phyloP scores from a whole-genome alignment of 371 early-diverging fungal genomes.

The Mucor sp. region DNA sequence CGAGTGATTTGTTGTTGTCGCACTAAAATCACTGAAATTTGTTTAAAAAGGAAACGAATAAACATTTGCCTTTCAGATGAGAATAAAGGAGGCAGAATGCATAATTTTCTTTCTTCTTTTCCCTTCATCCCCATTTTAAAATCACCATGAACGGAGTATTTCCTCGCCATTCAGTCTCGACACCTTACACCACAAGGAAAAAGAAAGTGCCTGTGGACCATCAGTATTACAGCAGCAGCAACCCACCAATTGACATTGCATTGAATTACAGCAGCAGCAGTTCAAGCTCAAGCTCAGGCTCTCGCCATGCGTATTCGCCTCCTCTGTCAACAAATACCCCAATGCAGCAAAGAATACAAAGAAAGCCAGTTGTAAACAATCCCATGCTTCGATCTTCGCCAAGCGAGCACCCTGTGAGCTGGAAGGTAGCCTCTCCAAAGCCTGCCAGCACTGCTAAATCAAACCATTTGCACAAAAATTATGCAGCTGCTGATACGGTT shows the following conservation, averaged over 20 bases:
- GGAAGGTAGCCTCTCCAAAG: slow-evolving; percentile 6
- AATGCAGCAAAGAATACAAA: slow-evolving; percentile 13
- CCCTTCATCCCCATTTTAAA: background rate
- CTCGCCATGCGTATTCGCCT: background rate
- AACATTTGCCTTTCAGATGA: slow-evolving; percentile 16
- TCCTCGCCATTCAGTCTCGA: slow-evolving; percentile 12
- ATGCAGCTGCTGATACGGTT: slow-evolving; percentile 15
- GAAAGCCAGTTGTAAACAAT: slow-evolving; percentile 24
- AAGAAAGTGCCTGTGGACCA: background rate
- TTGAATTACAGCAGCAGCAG: slow-evolving; percentile 3
- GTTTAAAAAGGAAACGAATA: slow-evolving; percentile 15
- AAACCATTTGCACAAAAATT: background rate
- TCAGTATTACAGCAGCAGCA: background rate
- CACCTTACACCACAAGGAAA: background rate
- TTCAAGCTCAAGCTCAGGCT: background rate
- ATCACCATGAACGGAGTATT: slow-evolving; percentile 14
- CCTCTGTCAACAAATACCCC: background rate
- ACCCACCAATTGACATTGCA: background rate
- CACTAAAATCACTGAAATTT: slow-evolving; percentile 3
- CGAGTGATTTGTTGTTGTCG: slow-evolving; percentile 8
- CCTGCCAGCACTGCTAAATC: background rate
- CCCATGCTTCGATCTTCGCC: background rate
- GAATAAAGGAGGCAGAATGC: background rate
- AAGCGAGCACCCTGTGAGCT: background rate
- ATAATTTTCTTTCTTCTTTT: slow-evolving; percentile 8